Percentiles rank a stretch among this genome's conserved stretches.
These are phyloP conservation scores for Penicillium egyptiacum DNA, from an alignment of 495 filamentous ascomycete genomes.

Conservation along the genomic window DNA sequence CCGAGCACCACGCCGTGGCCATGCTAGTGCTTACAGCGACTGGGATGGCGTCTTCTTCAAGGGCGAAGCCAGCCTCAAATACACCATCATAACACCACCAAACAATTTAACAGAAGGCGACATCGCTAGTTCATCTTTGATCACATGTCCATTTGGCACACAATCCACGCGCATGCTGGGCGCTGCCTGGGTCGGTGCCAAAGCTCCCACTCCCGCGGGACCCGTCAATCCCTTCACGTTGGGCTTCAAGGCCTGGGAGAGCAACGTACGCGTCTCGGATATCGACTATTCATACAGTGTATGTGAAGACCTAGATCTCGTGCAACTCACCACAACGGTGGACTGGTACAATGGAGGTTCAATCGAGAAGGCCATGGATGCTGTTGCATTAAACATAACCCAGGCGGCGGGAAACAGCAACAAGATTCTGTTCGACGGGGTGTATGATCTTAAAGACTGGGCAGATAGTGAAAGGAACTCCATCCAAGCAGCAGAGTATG, in stretches of 20 bases:
- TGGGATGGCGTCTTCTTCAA: constrained; percentile 10
- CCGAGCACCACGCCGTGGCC: background rate
- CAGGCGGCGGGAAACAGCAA: constrained; percentile 1
- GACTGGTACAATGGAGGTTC: background rate
- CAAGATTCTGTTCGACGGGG: constrained; percentile 2
- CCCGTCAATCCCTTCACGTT: constrained; percentile 1
- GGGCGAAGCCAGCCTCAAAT: background rate
- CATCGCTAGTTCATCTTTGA: background rate
- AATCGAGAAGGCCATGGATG: constrained; percentile 3
- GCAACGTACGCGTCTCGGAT: constrained; percentile 2
- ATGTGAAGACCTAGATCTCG: background rate
- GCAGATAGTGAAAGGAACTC: background rate
- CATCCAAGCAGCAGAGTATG: background rate
- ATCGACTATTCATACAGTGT: constrained; percentile 11
- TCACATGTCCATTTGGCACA: constrained; percentile 6
- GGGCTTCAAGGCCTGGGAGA: constrained; percentile 9
- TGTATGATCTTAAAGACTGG: constrained; percentile 8
- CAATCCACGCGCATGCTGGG: constrained; percentile 7
- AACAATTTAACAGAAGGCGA: background rate
- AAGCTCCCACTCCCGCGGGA: background rate
- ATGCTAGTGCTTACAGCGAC: constrained; percentile 4
- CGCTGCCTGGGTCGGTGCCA: constrained; percentile 8
- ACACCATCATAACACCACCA: background rate
- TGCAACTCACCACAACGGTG: constrained; percentile 1
- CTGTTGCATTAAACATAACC: constrained; percentile 3